Percentiles rank a stretch among this genome's conserved stretches.
phyloP scores from a whole-genome alignment of 768 basidiomycete genomes.

The Phlegmacium glaucopus region DNA sequence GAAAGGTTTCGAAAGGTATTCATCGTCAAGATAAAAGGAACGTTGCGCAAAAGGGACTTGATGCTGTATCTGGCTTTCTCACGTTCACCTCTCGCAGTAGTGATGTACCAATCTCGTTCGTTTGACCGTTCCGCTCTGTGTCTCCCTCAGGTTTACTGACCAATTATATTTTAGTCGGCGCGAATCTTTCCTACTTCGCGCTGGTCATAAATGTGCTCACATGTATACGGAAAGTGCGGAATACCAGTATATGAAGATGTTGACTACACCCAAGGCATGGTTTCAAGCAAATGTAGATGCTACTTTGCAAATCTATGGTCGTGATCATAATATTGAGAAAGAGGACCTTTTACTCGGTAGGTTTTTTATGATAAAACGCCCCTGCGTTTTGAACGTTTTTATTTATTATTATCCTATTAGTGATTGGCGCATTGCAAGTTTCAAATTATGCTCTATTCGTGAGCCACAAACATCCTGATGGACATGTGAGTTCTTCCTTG shows the following conservation, averaged over 20 bases:
- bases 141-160: not conserved
- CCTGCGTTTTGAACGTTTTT: not conserved
- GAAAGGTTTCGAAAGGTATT: constrained; percentile 42
- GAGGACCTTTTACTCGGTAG: constrained; percentile 22
- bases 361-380: not conserved
- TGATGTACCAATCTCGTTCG: constrained; percentile 4
- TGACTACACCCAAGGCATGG: constrained; percentile 20
- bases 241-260: constrained; percentile 21
- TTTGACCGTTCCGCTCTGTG: not conserved
- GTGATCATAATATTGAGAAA: constrained; percentile 18
- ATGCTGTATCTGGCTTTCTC: constrained; percentile 49
- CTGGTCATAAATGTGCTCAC: constrained; percentile 18
- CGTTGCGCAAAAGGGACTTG: constrained; percentile 54
- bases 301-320: constrained; percentile 16
- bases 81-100: constrained; percentile 33
- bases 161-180: constrained; percentile 8
- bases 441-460: constrained; percentile 29
- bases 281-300: constrained; percentile 20
- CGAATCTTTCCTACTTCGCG: constrained; percentile 12
- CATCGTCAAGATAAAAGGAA: constrained; percentile 54
- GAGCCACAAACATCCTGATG: constrained; percentile 18
- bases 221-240: constrained; percentile 23
- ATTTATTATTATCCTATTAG: constrained; percentile 1
- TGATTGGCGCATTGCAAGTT: constrained; percentile 16
- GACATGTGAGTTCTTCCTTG: constrained; percentile 9